Evolutionary conservation across 176 grass and related monocot genomes (phyloP), one percentile per base, ranked within the genome.

Genomic region (Bromus sterilis): DNA sequence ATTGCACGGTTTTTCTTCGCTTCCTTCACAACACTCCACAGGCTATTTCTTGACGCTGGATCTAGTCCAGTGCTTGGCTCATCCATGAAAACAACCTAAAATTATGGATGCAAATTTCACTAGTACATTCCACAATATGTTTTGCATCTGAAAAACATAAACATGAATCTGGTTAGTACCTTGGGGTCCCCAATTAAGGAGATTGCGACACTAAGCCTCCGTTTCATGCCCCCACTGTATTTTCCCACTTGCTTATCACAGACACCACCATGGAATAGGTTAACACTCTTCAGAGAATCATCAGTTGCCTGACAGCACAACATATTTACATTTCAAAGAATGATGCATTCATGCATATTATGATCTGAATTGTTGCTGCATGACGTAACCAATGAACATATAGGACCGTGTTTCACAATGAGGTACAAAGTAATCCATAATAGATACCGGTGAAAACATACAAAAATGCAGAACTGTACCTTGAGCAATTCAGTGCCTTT

Each of bases 11-110:
- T 80, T 71, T 75, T 87, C 85, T 95, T 95, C 56, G 93, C 89
- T 36, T 87, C 81, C 74, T 92, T 95, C 56, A 95, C 84, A 81
- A 88, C 89, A 69, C 49, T 87, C 93, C 93, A 95, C 14, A 95
- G 46, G 63, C 85, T 86, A 11, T 90, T 89, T 84, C 89, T 92
- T 77, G 91, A 97, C 63, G 85, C 89, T 18, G 94, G 94, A 83
- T 97, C 94, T 56, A 97, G 59, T 28, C 94, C 91, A 7, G 94
- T 97, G 75, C 94, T 97, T 4, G 91, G 94, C 66, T 97, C 94
- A 33, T 94, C 94, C 94, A 97, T 92, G 83, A 94, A 97, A 65
- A 97, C 89, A 77, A 97, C 89, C 94, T 97, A 57, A 61, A 59
- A 62, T 63, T 13, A 44, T 67, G 21, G 37, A 26, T 21, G 33